Evolutionary conservation across 2,329 filamentous ascomycete species (phyloP), one percentile per base, ranked within the genome.

Genomic region (Diplodia intermedia): DNA sequence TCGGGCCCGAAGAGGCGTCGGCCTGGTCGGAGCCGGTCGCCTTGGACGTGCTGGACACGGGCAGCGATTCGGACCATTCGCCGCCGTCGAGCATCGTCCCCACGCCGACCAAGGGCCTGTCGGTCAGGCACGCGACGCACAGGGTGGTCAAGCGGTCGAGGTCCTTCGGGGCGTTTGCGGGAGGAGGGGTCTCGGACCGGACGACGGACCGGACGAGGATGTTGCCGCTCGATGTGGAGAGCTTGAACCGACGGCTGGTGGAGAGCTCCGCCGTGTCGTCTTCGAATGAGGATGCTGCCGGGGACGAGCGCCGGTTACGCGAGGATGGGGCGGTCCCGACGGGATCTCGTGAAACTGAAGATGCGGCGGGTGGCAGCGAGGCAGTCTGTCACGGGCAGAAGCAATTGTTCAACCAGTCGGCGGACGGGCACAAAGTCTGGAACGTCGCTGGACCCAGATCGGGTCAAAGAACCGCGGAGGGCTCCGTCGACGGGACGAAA

Each of bases 51-150:
- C n/a, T n/a, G 23, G 3, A 26, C 23, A 26, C 23, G 2, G 23
- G 23, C 12, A 52, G 47, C 47, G 61, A 65, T 11, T 43, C 50
- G 23, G 62, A 65, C 20, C 33, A 43, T 4, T 65, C 62, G n/a
- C n/a, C 62, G 14, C 50, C 36, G 23, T 65, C 62, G 9, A 65
- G 62, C 36, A 65, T 65, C 15, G 62, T 65, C 1, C 62, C 62
- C 2, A 65, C 62, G n/a, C 62, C 62, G 14, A 65, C 62, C 6
- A 43, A 36, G 8, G 62, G 62, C 4, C 50, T 65, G 1, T 65
- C 62, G 20, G 62, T 65, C 23, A 40, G 62, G 20, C 43, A 63
- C 18, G 29, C 31, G 8, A 36, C 47, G 1, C 60, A 38, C 26
- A n/a, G 12, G 29, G 31, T 52, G 3, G 18, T 63, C 43, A 52